A percentile compares a stretch with the other conserved stretches of the same genome.
These are phyloP conservation scores for Eucalyptus fibrosa DNA, from an alignment of 345 rosid species.

Conservation along the genomic window DNA sequence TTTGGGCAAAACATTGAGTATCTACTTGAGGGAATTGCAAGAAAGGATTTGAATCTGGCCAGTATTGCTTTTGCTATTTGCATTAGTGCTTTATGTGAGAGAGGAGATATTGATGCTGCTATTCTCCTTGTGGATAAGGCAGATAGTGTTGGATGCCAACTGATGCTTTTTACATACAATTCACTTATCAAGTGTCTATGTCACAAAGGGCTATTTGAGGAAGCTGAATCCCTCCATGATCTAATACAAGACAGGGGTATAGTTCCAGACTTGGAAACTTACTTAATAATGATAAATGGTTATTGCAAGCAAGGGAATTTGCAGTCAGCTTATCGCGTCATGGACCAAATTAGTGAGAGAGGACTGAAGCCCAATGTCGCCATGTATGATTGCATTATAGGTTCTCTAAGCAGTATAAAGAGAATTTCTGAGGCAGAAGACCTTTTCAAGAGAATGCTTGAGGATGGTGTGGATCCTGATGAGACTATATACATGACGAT, in stretches of 20 bases:
- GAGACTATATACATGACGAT: slow-evolving; percentile 51
- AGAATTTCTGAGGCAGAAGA: slow-evolving; percentile 43
- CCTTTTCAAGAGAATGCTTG: slow-evolving; percentile 44
- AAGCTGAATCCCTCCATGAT: slow-evolving; percentile 20
- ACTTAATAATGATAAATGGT: slow-evolving; percentile 35
- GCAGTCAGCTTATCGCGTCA: slow-evolving; percentile 21
- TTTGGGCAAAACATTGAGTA: slow-evolving; percentile 23
- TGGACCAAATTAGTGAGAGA: slow-evolving; percentile 33
- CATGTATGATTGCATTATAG: slow-evolving; percentile 42
- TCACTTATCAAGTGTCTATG: slow-evolving; percentile 46
- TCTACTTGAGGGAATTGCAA: slow-evolving; percentile 28
- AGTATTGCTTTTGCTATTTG: slow-evolving; percentile 34
- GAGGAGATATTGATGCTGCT: slow-evolving; percentile 25
- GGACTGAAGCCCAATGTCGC: slow-evolving; percentile 54
- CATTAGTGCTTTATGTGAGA: slow-evolving; percentile 45
- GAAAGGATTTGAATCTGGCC: slow-evolving; percentile 22
- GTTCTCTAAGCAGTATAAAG: slow-evolving; percentile 28
- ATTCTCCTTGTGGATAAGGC: slow-evolving; percentile 22
- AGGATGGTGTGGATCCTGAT: slow-evolving; percentile 54
- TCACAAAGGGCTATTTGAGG: slow-evolving; percentile 24
- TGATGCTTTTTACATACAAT: slow-evolving; percentile 37
- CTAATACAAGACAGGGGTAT: slow-evolving; percentile 29
- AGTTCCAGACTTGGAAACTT: slow-evolving; percentile 42
- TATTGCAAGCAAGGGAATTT: slow-evolving; percentile 33
- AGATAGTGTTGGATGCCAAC: slow-evolving; percentile 33